Evolutionary conservation across 768 basidiomycete genomes (phyloP), one percentile per base, ranked within the genome.

Genomic region (Neoboletus magnificus): DNA sequence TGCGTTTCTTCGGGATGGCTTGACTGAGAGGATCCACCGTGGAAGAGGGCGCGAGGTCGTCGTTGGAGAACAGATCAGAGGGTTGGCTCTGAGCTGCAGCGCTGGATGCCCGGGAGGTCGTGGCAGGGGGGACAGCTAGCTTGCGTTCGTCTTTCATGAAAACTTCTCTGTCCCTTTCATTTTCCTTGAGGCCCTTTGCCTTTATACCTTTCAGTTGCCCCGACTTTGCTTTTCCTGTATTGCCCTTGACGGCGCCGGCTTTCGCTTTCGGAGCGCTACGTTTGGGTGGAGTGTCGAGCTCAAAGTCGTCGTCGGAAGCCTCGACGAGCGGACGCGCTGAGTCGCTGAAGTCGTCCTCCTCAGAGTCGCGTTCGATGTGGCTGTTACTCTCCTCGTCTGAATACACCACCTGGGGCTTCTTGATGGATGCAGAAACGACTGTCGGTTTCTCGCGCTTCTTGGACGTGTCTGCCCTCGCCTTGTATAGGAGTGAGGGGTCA

Each of bases 1-100:
- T 89, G 37, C 75, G 79, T 66, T 84, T 87, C 74, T 82, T 85
- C n/a, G 74, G 73, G 20, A 75, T 50, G 25, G 60, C 9, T 25
- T 66, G 69, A 30, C 58, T 54, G 15, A 65, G 48, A 1, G 45
- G 22, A 20, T 68, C 66, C 18, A 39, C 46, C 12, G 50, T 37
- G 2, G 62, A 52, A 1, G 49, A 44, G 3, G 48, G 32, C 11
- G 33, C 49, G 7, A 32, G 22, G 3, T 73, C 70, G 5, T 69
- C 76, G n/a, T 76, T 77, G 35, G 62, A 59, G 42, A 66, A 59
- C 36, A 63, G 49, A 56, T 73, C 54, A 23, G 58, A 56, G 43
- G 62, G 60, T 55, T 70, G 69, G 15, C 69, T 61, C 36, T 75
- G 74, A 22, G 68, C 50, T 42, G 75, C 69, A 49, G 69, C 66